Conservation (phyloP, 129 eudicot genomes). For the Flaveria robusta region DNA sequence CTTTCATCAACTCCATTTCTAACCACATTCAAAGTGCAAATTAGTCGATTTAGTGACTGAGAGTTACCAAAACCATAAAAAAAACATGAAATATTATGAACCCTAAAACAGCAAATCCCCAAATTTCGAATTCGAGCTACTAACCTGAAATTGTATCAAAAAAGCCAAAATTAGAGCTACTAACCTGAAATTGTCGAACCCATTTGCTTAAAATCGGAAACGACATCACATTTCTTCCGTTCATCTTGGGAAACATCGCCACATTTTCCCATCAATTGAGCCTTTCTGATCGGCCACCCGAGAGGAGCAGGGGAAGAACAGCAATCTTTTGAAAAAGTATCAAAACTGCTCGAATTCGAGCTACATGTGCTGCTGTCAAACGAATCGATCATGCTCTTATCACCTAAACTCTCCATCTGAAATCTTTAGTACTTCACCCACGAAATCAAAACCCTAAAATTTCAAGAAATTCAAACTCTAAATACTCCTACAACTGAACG, state of each 20-base stretch:
- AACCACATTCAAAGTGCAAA: constrained; percentile 5
- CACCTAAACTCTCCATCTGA: constrained; percentile 38
- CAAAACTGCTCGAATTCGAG: constrained; percentile 49
- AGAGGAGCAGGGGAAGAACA: constrained; percentile 49
- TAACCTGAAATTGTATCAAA: constrained; percentile 51
- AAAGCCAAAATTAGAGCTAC: constrained; percentile 3
- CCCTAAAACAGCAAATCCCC: neutral
- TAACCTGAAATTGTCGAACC: constrained; percentile 59
- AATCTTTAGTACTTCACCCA: neutral
- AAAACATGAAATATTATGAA: constrained; percentile 3
- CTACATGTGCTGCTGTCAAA: constrained; percentile 34
- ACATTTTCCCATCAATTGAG: constrained; percentile 29
- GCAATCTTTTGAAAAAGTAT: constrained; percentile 29
- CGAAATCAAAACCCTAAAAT: constrained; percentile 3
- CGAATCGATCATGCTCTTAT: constrained; percentile 43
- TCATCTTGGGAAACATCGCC: constrained; percentile 42
- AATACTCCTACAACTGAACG: too few relatives aligned
- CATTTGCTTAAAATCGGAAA: constrained; percentile 42
- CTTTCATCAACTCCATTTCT: constrained; percentile 92
- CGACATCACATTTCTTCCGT: constrained; percentile 22
- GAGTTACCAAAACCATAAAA: too few relatives aligned
- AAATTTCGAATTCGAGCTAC: constrained; percentile 6
- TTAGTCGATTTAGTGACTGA: too few relatives aligned
- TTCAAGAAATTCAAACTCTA: neutral
- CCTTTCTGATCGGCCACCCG: constrained; percentile 81